These are phyloP conservation scores for Litsea cubeba DNA, from an alignment of 164 flowering plant species.

Conservation along the genomic window DNA sequence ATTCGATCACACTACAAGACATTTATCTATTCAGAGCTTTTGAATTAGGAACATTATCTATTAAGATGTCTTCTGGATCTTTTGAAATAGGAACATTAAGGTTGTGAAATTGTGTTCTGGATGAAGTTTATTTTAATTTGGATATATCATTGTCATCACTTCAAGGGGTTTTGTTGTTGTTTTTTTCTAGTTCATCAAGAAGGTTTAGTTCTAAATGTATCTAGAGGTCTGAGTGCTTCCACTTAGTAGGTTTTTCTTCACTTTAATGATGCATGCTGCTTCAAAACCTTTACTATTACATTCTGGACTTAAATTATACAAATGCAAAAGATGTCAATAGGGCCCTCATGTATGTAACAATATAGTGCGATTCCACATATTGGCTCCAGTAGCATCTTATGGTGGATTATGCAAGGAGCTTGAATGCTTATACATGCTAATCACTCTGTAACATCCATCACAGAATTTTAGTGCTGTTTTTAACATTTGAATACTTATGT, in stretches of 20 bases:
- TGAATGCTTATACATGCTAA: background rate
- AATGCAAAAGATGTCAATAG: background rate
- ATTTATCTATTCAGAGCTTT: background rate
- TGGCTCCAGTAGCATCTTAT: background rate
- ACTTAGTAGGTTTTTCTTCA: background rate
- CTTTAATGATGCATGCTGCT: background rate
- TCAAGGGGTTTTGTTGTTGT: no score
- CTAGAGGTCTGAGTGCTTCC: no score
- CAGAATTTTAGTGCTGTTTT: no score
- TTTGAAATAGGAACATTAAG: no score
- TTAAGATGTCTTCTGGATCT: background rate
- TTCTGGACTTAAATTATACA: background rate
- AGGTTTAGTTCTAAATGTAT: no score
- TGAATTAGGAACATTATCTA: background rate
- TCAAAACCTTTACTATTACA: background rate
- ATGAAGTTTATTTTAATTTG: no score
- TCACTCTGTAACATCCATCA: no score
- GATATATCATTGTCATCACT: no score
- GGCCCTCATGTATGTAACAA: background rate
- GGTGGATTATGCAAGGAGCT: background rate
- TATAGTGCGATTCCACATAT: background rate
- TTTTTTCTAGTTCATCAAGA: no score
- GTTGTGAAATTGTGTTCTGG: no score
- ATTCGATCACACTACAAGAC: background rate
- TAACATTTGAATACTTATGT: background rate